Conservation (phyloP, 1,284 basidiomycete species). For the Amylostereum areolatum region DNA sequence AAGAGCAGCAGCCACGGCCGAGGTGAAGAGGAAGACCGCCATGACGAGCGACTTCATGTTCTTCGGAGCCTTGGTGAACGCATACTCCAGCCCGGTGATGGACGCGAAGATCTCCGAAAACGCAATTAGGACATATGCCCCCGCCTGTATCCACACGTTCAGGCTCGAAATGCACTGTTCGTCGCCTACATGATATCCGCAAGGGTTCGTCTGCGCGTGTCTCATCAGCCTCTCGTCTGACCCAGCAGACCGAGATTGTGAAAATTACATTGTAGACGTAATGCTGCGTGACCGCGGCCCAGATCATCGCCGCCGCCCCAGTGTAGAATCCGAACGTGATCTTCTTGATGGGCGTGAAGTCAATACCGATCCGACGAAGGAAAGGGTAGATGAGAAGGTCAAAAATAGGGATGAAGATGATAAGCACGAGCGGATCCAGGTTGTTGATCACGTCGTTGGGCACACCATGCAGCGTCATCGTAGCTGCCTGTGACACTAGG, state of each 20-base stretch:
- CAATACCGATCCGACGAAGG: constrained; percentile 58
- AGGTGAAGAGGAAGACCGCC: constrained; percentile 67
- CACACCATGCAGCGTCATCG: constrained; percentile 65
- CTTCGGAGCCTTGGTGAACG: constrained; percentile 79
- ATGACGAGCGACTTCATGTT: constrained; percentile 81
- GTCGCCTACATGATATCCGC: constrained; percentile 35
- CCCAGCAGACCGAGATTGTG: no score
- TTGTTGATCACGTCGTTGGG: constrained; percentile 83
- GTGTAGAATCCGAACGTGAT: constrained; percentile 73
- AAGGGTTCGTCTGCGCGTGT: constrained; percentile 42
- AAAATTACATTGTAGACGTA: constrained; percentile 59
- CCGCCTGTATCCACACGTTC: constrained; percentile 75
- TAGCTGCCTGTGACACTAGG: constrained; percentile 70
- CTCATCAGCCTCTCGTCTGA: background rate
- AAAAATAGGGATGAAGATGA: constrained; percentile 70
- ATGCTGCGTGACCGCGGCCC: constrained; percentile 66
- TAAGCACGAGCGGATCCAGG: constrained; percentile 70
- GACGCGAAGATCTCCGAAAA: constrained; percentile 80
- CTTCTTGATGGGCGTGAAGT: constrained; percentile 72
- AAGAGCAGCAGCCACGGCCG: constrained; percentile 58
- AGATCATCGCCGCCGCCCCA: constrained; percentile 55
- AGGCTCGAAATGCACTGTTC: constrained; percentile 40
- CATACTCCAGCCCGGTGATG: constrained; percentile 84
- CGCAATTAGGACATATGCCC: constrained; percentile 63
- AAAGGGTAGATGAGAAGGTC: constrained; percentile 64